Base-by-base conservation (phyloP, 169 alveolate species). In the Cryptosporidium ryanae region DNA sequence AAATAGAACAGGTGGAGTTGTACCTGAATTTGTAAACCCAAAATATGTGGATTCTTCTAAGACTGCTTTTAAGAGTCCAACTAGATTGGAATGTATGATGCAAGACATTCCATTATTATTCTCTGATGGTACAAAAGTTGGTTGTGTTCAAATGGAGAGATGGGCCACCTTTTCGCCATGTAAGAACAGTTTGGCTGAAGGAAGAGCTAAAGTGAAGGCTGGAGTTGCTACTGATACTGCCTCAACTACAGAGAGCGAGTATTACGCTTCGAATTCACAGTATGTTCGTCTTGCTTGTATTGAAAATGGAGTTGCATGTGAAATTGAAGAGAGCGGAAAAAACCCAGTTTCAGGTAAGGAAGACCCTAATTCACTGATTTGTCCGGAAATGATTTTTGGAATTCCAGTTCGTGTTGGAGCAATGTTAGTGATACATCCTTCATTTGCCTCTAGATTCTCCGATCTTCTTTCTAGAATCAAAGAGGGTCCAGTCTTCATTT, bases 41-140 rank as follows among this genome's bases (percentile, higher is more conserved):
- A 97, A 97, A 91, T 97, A 95, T 70, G 96, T 94, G 23, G 98
- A 95, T 66, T 96, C 94, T 31, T 89, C 95, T 1, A 94, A 94
- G 82, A 94, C 95, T 21, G 91, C 87, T 32, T 97, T 97, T 92
- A 97, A 97, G 71, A 82, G 96, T 2, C 97, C 99, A 43, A 94
- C 99, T 3, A 95, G 99, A 66, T 90, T 97, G 49, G 99, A 97
- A 84, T 95, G 98, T 48, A 94, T 95, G 97, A 96, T 96, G 98
- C 96, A 96, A 82, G 97, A 95, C 82, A 93, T 92, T 43, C 92
- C 91, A 17, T 76, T 66, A 38, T 55, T 91, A 93, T 96, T 94
- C 21, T 57, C 76, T 10, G 68, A 65, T 46, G 91, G 82, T 18
- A 82, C 89, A 31, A 93, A 90, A 65, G 96, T 93, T 18, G 97